Evolutionary conservation across 345 rosid genomes (phyloP), one percentile per base, ranked within the genome.

Genomic region (Turnera subulata): DNA sequence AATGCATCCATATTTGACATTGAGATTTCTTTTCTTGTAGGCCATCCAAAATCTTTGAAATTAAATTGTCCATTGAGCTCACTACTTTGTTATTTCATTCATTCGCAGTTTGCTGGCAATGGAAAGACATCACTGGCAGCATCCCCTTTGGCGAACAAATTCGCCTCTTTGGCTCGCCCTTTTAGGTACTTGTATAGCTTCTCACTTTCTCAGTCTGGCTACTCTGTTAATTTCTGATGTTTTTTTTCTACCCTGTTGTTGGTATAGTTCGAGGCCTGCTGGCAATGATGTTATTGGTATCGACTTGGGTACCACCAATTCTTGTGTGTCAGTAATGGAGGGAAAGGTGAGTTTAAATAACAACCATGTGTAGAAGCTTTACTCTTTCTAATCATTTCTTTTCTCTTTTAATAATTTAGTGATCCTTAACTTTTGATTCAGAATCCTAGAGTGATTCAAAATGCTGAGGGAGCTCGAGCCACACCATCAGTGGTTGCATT

Each of bases 401-500:
- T 11, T 40, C 23, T 3, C 21, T 11, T 21, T 1, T 4, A n/a
- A n/a, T n/a, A n/a, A n/a, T n/a, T n/a, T n/a, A n/a, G n/a, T n/a
- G n/a, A n/a, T 26, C 20, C 33, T 66, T 1, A 64, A 23, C 2
- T 1, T 2, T 47, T 47, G 25, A 11, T n/a, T 6, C 70, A 91
- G 96, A 88, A 71, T 44, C 84, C 97, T 11, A 91, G 80, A 68
- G 96, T 91, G 42, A 88, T 91, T 76, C 96, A 91, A 67, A 91
- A 91, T 53, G 72, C 94, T 1, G 97, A 91, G 74, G 97, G 97
- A 35, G 66, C 96, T n/a, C 69, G 97, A 47, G 87, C 97, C 2
- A 91, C 97, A 6, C 97, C 97, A 9, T 91, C 97, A 5, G 91
- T 88, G 35, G 88, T 91, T 55, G 94, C 96, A 12, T 85, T 91